A percentile compares a stretch with the other conserved stretches of the same genome.
phyloP scores from a whole-genome alignment of 2,329 filamentous ascomycete genomes.

The Mollisiaceae sp. region DNA sequence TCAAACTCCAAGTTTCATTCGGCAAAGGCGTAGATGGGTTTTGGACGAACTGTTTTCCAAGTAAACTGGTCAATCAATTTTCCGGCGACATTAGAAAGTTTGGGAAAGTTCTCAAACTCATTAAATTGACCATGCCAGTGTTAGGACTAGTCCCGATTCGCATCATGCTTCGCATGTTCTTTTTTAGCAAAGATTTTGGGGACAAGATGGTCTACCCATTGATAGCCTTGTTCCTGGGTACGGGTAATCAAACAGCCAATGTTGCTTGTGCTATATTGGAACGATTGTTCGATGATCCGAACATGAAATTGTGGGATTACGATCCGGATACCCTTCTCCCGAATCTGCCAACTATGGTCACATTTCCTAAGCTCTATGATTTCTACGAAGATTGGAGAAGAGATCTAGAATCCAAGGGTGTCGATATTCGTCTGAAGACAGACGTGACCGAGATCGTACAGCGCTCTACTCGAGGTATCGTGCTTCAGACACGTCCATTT shows the following conservation, averaged over 20 bases:
- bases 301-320: slow-evolving; percentile 65
- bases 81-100: slow-evolving; percentile 62
- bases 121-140: slow-evolving; percentile 64
- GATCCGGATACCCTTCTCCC: slow-evolving; percentile 58
- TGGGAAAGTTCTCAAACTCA: slow-evolving; percentile 58
- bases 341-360: slow-evolving; percentile 69
- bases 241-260: slow-evolving; percentile 73
- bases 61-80: slow-evolving; percentile 59
- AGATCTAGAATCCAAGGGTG: slow-evolving; percentile 58
- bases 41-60: slow-evolving; percentile 71
- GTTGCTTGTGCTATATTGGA: slow-evolving; percentile 72
- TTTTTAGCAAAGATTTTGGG: slow-evolving; percentile 72
- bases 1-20: slow-evolving; percentile 67
- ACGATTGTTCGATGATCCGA: slow-evolving; percentile 61
- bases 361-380: slow-evolving; percentile 64
- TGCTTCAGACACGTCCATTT: slow-evolving; percentile 51
- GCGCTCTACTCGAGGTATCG: slow-evolving; percentile 56
- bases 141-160: slow-evolving; percentile 67
- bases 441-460: slow-evolving; percentile 59
- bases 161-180: slow-evolving; percentile 68
- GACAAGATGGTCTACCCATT: slow-evolving; percentile 74
- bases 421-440: slow-evolving; percentile 60
- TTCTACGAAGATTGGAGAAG: slow-evolving; percentile 66
- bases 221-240: slow-evolving; percentile 75
- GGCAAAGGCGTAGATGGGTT: slow-evolving; percentile 63